Conservation (phyloP, 345 rosid species). For the Acer yangbiense region DNA sequence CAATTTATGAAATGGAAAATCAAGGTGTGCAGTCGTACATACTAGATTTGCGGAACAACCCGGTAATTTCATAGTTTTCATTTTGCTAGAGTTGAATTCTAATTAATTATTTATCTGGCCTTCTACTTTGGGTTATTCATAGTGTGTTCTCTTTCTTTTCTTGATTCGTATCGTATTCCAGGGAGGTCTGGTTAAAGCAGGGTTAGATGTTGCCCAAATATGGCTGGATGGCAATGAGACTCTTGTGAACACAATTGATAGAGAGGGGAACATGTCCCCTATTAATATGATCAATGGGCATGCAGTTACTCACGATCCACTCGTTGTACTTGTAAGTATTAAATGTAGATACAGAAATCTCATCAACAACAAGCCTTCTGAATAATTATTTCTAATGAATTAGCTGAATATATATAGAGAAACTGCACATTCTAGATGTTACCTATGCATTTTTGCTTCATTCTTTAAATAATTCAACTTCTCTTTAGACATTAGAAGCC, state of each 20-base stretch:
- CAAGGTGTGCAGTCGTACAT: slow-evolving; percentile 82
- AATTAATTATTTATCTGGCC: neutral
- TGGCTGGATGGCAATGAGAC: slow-evolving; percentile 95
- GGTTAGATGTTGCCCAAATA: slow-evolving; percentile 87
- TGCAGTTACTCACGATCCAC: slow-evolving; percentile 85
- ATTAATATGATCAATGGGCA: slow-evolving; percentile 78
- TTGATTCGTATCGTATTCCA: slow-evolving; percentile 25
- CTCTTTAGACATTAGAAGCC: neutral
- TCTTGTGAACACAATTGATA: slow-evolving; percentile 80
- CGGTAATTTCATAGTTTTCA: slow-evolving; percentile 39
- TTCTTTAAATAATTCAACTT: neutral
- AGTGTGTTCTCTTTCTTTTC: neutral
- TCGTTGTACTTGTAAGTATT: slow-evolving; percentile 81
- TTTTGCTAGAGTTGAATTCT: neutral
- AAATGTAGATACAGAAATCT: neutral
- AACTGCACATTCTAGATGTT: slow-evolving; percentile 5
- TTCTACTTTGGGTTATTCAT: slow-evolving; percentile 19
- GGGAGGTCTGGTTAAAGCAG: slow-evolving; percentile 92
- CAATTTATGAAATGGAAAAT: slow-evolving; percentile 74
- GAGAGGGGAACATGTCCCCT: slow-evolving; percentile 74
- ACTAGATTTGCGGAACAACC: slow-evolving; percentile 83
- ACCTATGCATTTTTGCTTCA: neutral
- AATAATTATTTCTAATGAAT: neutral
- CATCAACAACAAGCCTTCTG: neutral
- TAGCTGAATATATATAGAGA: neutral